Base-by-base conservation (phyloP, 306 rosid genomes). In the Dryas octopetala region DNA sequence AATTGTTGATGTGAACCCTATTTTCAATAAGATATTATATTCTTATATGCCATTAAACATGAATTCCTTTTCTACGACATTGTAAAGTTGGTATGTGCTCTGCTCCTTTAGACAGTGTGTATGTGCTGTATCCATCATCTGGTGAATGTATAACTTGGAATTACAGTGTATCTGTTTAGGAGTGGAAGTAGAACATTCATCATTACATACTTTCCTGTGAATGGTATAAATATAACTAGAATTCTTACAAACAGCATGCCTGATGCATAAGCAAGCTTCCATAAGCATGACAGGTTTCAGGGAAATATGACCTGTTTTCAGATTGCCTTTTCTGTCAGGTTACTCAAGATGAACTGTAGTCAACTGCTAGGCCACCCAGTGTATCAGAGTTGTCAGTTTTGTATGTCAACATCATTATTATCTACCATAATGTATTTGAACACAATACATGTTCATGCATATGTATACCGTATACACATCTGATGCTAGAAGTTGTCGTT, bases 1-100 rank as follows among this genome's bases (percentile, higher is more conserved):
- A 54, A 38, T 23, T 79, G 38, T 77, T 41, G 14, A 57, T 57
- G 68, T 17, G 13, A 52, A 54, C 59, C 50, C 43, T 51, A 45
- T 58, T 12, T 70, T 73, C 17, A 63, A 15, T 67, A 60, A 69
- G 58, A 41, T 46, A 43, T 10, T 59, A 11, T 48, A 40, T 54
- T 8, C 1, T 8, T 41, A 26, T 43, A 26, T 64, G 3, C 1
- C 11, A 17, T 17, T 19, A 12, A 46, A 40, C 38, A 55, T 17
- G 53, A 43, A 12, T 3, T 44, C 26, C 6, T 7, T 57, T 71
- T 45, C 19, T 3, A 15, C 9, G 17, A 12, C 15, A 4, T 58
- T 43, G 76, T 23, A 71, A 54, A 10, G 40, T 71, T 54, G 8
- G 17, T 71, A 53, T 52, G 52, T 9, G 1, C 11, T 12, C 14